Percentiles rank a stretch among this genome's conserved stretches.
These are phyloP conservation scores for Fagopyrum homotropicum DNA, from an alignment of 148 eudicot genomes.

Conservation along the genomic window DNA sequence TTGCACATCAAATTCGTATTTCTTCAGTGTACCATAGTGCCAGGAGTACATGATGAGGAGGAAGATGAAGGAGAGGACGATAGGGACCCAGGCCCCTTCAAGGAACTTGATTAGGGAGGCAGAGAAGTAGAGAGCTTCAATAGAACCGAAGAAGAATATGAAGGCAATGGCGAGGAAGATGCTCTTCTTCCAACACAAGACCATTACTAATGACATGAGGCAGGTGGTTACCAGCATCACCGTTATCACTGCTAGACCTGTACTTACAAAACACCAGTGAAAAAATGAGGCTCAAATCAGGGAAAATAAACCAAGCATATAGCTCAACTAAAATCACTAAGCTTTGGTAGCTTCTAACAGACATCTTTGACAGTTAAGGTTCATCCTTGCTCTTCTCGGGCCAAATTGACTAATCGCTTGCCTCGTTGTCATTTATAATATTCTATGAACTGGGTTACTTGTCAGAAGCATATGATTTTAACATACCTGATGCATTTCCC, in stretches of 20 bases:
- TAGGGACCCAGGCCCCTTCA: conserved; percentile 97
- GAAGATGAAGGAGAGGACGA: conserved; percentile 64
- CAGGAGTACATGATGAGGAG: conserved; percentile 67
- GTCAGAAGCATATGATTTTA: too few relatives aligned
- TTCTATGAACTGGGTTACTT: too few relatives aligned
- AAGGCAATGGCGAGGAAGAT: conserved; percentile 60
- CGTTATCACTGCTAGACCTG: conserved; percentile 96
- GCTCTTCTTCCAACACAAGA: conserved; percentile 75
- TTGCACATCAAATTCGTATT: conserved; percentile 76
- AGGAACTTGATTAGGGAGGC: conserved; percentile 91
- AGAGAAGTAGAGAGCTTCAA: conserved; percentile 87
- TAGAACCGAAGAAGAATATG: conserved; percentile 67
- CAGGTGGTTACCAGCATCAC: conserved; percentile 98
- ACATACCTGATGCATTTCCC: conserved; percentile 66
- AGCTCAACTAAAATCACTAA: neutral
- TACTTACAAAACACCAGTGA: neutral
- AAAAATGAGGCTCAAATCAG: neutral
- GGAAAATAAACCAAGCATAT: neutral
- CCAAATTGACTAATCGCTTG: too few relatives aligned
- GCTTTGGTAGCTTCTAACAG: neutral
- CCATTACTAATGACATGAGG: conserved; percentile 93
- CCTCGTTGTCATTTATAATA: too few relatives aligned
- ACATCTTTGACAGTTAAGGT: too few relatives aligned
- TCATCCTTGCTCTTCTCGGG: too few relatives aligned
- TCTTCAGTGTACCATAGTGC: conserved; percentile 79